These are phyloP conservation scores for Epichloe sylvatica DNA, from an alignment of 2,329 filamentous ascomycete genomes.

Conservation along the genomic window DNA sequence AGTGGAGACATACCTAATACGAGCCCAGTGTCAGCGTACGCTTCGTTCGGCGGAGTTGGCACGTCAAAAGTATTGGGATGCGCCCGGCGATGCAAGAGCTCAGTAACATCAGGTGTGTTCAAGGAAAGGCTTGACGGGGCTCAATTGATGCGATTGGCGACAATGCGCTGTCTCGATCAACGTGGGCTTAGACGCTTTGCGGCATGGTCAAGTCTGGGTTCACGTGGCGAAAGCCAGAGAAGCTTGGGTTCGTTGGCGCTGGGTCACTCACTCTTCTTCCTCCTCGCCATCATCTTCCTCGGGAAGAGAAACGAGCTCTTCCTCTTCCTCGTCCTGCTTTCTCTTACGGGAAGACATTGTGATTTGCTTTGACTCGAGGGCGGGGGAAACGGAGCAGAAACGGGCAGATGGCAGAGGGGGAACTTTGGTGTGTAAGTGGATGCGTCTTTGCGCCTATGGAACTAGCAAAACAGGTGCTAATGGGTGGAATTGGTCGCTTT, in stretches of 20 bases:
- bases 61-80: not conserved
- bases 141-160: not conserved
- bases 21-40: not conserved
- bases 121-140: too few species aligned
- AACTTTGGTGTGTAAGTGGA: slow-evolving; percentile 4
- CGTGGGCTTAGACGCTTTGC: not conserved
- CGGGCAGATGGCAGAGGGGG: not conserved
- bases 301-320: slow-evolving; percentile 40
- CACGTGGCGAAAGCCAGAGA: not conserved
- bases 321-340: slow-evolving; percentile 45
- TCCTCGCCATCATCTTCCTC: slow-evolving; percentile 37
- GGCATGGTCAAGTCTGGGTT: not conserved
- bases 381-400: not conserved
- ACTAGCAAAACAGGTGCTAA: not conserved
- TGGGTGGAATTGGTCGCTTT: not conserved
- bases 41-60: not conserved
- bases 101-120: not conserved
- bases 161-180: not conserved
- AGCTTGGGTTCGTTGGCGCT: not conserved
- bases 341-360: slow-evolving; percentile 39
- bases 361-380: not conserved
- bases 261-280: slow-evolving; percentile 37
- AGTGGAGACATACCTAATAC: slow-evolving; percentile 21
- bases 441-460: not conserved
- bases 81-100: not conserved